Evolutionary conservation across 2,329 filamentous ascomycete species (phyloP).

Genomic region (Penicillium sp.): DNA sequence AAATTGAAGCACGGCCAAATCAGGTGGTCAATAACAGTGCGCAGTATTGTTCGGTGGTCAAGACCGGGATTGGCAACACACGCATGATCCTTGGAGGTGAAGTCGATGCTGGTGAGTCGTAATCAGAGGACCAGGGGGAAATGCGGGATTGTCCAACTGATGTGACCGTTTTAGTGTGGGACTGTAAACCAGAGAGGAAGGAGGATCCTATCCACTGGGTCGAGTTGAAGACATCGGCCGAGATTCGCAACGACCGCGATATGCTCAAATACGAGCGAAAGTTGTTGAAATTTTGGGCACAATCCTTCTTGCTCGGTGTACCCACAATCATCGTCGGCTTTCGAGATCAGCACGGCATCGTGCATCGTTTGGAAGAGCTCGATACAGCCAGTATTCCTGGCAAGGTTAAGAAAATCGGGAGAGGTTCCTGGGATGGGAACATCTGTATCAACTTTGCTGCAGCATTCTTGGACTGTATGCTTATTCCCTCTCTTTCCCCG

Average conservation of each 20-base stretch:
- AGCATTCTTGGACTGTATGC: conserved; percentile 72
- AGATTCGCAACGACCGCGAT: conserved; percentile 67
- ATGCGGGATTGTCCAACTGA: background rate
- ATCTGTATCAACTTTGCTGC: conserved; percentile 89
- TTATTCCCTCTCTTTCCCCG: background rate
- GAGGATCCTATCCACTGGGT: conserved; percentile 82
- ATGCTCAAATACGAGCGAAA: conserved; percentile 81
- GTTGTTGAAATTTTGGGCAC: conserved; percentile 93
- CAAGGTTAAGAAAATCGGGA: conserved; percentile 66
- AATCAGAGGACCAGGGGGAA: background rate
- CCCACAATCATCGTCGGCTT: conserved; percentile 91
- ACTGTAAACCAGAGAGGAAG: conserved; percentile 68
- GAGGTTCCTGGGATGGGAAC: conserved; percentile 82
- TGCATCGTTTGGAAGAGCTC: conserved; percentile 73
- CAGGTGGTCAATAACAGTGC: conserved; percentile 81
- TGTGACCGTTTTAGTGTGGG: conserved; percentile 64
- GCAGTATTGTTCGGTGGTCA: conserved; percentile 93
- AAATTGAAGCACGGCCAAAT: conserved; percentile 74
- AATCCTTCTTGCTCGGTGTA: conserved; percentile 90
- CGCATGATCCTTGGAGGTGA: conserved; percentile 83
- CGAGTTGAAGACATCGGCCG: conserved; percentile 87
- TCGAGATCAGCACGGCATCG: conserved; percentile 69
- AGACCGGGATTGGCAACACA: conserved; percentile 77
- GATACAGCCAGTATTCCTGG: conserved; percentile 77
- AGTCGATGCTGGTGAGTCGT: conserved; percentile 74